These are phyloP conservation scores for Cochlearia excelsa DNA, from an alignment of 345 rosid species.

Conservation along the genomic window DNA sequence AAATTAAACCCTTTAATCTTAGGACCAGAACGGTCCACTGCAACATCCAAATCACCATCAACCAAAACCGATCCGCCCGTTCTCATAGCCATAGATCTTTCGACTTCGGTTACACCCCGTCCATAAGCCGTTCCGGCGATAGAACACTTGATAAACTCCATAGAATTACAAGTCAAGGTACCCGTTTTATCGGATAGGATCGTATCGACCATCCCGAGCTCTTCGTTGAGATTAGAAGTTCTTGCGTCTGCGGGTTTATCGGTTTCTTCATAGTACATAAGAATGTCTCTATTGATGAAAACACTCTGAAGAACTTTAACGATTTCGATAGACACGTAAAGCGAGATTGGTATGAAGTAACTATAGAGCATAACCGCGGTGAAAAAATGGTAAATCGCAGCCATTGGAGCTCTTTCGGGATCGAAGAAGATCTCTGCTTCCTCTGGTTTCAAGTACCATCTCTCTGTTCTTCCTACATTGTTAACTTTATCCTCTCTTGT, in stretches of 20 bases:
- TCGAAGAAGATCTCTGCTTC: conserved; percentile 58
- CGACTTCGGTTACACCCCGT: conserved; percentile 83
- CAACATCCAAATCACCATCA: conserved; percentile 41
- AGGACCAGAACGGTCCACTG: conserved; percentile 38
- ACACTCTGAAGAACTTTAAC: conserved; percentile 89
- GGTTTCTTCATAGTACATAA: conserved; percentile 80
- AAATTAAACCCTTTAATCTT: conserved; percentile 78
- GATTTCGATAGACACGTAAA: conserved; percentile 88
- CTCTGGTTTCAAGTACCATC: conserved; percentile 98
- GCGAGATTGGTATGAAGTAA: conserved; percentile 86
- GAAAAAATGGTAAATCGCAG: conserved; percentile 66
- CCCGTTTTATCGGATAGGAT: conserved; percentile 92
- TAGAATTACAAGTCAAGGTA: conserved; percentile 90
- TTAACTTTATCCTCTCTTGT: conserved; percentile 55
- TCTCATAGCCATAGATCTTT: conserved; percentile 69
- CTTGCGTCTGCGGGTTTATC: conserved; percentile 92
- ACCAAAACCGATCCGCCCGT: conserved; percentile 55
- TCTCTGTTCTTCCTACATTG: conserved; percentile 60
- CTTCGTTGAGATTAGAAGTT: conserved; percentile 96
- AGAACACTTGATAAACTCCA: conserved; percentile 94
- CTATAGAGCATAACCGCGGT: conserved; percentile 88
- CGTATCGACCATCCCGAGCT: conserved; percentile 94
- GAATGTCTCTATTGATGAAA: conserved; percentile 78
- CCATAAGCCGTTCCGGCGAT: conserved; percentile 85
- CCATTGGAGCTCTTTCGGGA: conserved; percentile 57